phyloP scores from a whole-genome alignment of 352 stramenopile species.

The Globisporangium paddicum region DNA sequence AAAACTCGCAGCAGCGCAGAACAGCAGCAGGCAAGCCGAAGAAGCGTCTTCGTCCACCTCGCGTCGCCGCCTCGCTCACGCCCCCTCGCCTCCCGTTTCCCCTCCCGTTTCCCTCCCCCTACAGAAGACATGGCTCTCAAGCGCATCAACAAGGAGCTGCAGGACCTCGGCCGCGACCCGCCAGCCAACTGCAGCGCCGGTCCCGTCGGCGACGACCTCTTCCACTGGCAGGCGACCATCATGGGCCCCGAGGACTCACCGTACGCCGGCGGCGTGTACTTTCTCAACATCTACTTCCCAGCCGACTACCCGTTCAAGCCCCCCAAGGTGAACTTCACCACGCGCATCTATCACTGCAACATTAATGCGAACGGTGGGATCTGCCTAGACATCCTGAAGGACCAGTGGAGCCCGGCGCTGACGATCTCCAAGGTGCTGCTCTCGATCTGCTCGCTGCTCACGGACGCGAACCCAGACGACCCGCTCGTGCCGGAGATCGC shows the following conservation, averaged over 20 bases:
- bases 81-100: background rate
- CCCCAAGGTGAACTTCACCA: conserved; percentile 98
- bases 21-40: conserved; percentile 21
- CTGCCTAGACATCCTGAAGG: conserved; percentile 99
- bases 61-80: background rate
- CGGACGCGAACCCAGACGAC: conserved; percentile 99
- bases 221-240: conserved; percentile 97
- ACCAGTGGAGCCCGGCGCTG: conserved; percentile 99
- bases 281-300: conserved; percentile 99
- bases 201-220: conserved; percentile 97
- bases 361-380: conserved; percentile 99
- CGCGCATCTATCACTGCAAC: conserved; percentile 99
- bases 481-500: conserved; percentile 91
- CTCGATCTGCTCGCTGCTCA: conserved; percentile 99
- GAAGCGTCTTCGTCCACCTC: background rate
- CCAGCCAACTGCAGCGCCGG: conserved; percentile 98
- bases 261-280: conserved; percentile 98
- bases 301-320: conserved; percentile 99
- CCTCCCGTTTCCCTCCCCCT: background rate
- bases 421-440: conserved; percentile 99
- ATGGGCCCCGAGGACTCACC: conserved; percentile 98
- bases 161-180: conserved; percentile 93
- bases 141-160: conserved; percentile 95
- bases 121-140: conserved; percentile 84
- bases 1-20: conserved; percentile 32